Evolutionary conservation across 129 eudicot genomes (phyloP).

Genomic region (Ambrosia artemisiifolia): DNA sequence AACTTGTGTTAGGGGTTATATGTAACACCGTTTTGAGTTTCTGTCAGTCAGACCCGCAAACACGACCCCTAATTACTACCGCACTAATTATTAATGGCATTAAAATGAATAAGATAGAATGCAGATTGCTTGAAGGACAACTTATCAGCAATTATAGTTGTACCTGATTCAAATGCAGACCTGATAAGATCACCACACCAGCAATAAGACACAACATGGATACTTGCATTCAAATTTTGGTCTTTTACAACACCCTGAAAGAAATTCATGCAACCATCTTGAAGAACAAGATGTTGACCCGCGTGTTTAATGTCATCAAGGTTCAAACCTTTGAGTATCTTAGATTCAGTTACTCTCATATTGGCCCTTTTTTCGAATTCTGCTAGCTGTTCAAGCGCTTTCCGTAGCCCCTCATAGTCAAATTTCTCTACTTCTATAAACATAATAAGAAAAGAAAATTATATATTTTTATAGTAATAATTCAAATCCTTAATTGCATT

Average conservation of each 20-base stretch:
- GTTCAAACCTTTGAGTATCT: slow-evolving; percentile 77
- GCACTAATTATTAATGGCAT: background rate
- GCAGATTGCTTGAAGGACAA: background rate
- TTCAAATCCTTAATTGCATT: background rate
- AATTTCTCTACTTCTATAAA: slow-evolving; percentile 44
- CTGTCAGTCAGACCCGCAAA: background rate
- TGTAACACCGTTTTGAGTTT: background rate
- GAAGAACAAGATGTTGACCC: slow-evolving; percentile 65
- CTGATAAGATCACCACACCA: slow-evolving; percentile 93
- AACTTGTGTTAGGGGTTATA: background rate
- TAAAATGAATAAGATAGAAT: background rate
- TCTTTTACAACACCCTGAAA: slow-evolving; percentile 42
- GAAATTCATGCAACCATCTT: slow-evolving; percentile 72
- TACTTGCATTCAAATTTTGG: slow-evolving; percentile 47
- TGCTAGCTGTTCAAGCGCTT: slow-evolving; percentile 63
- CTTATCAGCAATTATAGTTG: slow-evolving; percentile 1
- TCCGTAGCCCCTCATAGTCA: slow-evolving; percentile 40
- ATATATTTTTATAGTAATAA: background rate
- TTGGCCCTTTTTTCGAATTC: slow-evolving; percentile 76
- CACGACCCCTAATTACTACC: background rate
- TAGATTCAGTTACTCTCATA: slow-evolving; percentile 60
- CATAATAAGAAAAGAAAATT: background rate
- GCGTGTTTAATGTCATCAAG: slow-evolving; percentile 75
- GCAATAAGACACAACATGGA: slow-evolving; percentile 74
- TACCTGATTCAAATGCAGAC: slow-evolving; percentile 75